Percentiles rank a stretch among this genome's conserved stretches.
phyloP scores from a whole-genome alignment of 768 basidiomycete genomes.

The Rhodotorula kratochvilovae region DNA sequence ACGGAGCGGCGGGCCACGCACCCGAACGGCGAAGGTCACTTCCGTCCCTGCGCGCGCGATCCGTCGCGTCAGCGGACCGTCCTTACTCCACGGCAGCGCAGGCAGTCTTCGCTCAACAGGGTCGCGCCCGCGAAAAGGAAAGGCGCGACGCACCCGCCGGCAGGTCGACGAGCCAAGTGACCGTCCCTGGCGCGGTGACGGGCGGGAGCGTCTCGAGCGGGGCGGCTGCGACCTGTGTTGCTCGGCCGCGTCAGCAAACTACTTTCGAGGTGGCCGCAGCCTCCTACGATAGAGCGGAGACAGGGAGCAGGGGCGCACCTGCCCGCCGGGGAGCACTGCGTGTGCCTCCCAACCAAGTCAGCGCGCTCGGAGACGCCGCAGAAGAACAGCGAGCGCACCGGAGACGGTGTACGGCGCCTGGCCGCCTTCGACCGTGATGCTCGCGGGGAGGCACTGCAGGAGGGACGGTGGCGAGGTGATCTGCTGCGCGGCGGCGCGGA shows the following conservation, averaged over 20 bases:
- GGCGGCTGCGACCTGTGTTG: background rate
- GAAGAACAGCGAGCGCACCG: background rate
- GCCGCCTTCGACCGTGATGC: constrained; percentile 7
- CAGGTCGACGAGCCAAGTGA: constrained; percentile 4
- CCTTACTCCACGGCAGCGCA: too few species aligned
- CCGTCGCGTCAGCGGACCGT: background rate
- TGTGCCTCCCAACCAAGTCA: background rate
- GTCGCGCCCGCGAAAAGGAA: background rate
- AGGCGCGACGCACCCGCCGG: background rate
- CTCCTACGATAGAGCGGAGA: too few species aligned
- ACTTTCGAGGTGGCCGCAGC: too few species aligned
- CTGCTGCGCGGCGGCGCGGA: background rate
- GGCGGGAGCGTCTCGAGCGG: constrained; percentile 8
- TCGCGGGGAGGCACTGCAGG: constrained; percentile 2
- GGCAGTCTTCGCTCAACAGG: background rate
- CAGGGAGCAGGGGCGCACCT: background rate
- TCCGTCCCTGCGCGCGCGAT: background rate
- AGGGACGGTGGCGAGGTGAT: constrained; percentile 9
- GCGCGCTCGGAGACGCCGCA: background rate
- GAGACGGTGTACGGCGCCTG: constrained; percentile 3
- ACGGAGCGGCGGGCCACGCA: background rate
- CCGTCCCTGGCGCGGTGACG: background rate
- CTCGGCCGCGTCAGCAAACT: too few species aligned
- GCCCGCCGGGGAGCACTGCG: constrained; percentile 12
- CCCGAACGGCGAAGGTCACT: background rate